A percentile compares a stretch with the other conserved stretches of the same genome.
Conservation (phyloP, 805 yeast genomes). For the Kluyveromyces dobzhanskii region DNA sequence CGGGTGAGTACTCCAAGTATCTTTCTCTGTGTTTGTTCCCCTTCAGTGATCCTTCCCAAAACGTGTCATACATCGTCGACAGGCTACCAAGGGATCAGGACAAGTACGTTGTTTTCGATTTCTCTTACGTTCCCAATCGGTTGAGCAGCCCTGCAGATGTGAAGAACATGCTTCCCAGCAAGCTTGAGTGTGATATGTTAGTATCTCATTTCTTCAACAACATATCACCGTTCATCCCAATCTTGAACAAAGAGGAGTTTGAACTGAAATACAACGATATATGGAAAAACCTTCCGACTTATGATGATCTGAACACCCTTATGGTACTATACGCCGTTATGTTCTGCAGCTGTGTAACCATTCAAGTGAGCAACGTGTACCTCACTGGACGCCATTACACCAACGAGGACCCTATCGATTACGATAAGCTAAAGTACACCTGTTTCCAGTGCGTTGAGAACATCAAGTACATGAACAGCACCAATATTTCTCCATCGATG, state of each 20-base stretch:
- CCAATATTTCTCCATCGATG: constrained; percentile 1
- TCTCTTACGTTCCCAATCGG: background rate
- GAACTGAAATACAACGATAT: background rate
- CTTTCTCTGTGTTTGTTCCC: background rate
- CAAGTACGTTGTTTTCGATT: background rate
- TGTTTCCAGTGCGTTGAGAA: constrained; percentile 1
- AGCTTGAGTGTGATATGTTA: background rate
- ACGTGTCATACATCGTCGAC: constrained; percentile 3
- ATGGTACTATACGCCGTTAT: background rate
- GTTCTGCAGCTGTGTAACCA: background rate
- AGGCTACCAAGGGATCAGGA: constrained; percentile 1
- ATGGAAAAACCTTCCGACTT: background rate
- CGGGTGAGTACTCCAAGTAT: constrained; percentile 3
- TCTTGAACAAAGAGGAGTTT: constrained; percentile 1
- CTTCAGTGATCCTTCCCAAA: background rate
- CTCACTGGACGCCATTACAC: background rate
- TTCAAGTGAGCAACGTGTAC: background rate
- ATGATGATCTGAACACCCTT: background rate
- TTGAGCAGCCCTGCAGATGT: background rate
- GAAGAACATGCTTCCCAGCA: background rate
- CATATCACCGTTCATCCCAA: constrained; percentile 1
- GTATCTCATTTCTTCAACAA: background rate
- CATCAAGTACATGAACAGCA: background rate
- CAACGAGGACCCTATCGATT: background rate
- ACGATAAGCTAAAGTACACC: constrained; percentile 1